Base-by-base conservation (phyloP, 345 rosid genomes). In the Passiflora organensis region DNA sequence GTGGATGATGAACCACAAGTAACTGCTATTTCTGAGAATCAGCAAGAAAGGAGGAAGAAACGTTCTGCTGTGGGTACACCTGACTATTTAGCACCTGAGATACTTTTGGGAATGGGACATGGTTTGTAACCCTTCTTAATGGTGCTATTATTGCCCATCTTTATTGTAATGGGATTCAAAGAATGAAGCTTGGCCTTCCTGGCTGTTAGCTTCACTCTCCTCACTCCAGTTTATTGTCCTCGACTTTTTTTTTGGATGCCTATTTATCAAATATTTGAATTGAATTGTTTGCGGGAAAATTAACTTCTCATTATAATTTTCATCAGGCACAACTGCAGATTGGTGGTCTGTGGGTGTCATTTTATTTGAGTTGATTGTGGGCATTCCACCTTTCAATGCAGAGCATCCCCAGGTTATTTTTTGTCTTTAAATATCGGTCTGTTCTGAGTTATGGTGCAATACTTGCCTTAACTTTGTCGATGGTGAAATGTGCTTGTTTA, bases 271-370 rank as follows among this genome's bases (percentile, higher is more conserved):
- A 41, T 36, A 2, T 25, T 24, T n/a, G 12, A 6, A 43, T 44
- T 43, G 16, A 56, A 18, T 23, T 43, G 60, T 18, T 13, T 12
- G n/a, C n/a, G 37, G 18, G n/a, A 32, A 32, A 56, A 13, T 28
- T 13, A 37, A 51, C 42, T 39, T 6, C 37, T 32, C 55, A 56
- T 13, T 56, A 32, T 28, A 55, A 60, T 67, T 55, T 67, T 69
- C 32, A 32, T 67, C 90, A 94, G 99, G 89, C 67, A 81, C 86
- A 72, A 83, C 93, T 57, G 99, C 99, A 5, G 99, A 94, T 83
- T 94, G 99, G 99, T 94, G 99, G 99, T 94, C 99, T 50, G 97
- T 94, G 58, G 99, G 97, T 39, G 76, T 94, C 77, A 78, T 94
- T 77, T 73, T 89, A 51, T 94, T 87, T 72, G 99, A 94, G 59